Percentiles rank a stretch among this genome's conserved stretches.
These are phyloP conservation scores for Lactuca sativa DNA, from an alignment of 129 eudicot genomes.

Conservation along the genomic window DNA sequence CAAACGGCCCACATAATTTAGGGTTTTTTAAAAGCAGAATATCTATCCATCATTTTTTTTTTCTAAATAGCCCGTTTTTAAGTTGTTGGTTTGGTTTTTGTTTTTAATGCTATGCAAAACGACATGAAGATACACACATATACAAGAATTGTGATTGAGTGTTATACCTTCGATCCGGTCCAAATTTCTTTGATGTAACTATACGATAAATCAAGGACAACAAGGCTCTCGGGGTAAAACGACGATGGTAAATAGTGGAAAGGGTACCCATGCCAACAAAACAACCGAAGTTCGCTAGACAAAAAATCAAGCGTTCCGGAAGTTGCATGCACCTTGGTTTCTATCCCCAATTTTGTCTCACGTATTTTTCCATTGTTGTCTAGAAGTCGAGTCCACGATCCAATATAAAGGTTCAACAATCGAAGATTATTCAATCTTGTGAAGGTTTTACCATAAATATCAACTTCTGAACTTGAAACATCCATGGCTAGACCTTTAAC, in stretches of 20 bases:
- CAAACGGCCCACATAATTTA: no score
- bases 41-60: no score
- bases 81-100: no score
- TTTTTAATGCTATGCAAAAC: neutral
- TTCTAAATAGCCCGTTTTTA: no score
- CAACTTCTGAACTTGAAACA: slow-evolving; percentile 4
- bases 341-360: slow-evolving; percentile 22
- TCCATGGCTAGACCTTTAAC: slow-evolving; percentile 33
- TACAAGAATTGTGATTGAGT: neutral
- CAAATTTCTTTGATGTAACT: slow-evolving; percentile 35
- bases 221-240: slow-evolving; percentile 27
- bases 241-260: slow-evolving; percentile 21
- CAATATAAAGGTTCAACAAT: slow-evolving; percentile 19
- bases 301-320: slow-evolving; percentile 28
- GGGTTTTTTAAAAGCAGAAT: neutral
- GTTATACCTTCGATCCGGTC: slow-evolving; percentile 39
- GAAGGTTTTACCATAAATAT: slow-evolving; percentile 22
- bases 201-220: slow-evolving; percentile 34
- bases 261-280: slow-evolving; percentile 48
- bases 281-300: slow-evolving; percentile 32
- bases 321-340: slow-evolving; percentile 32
- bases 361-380: slow-evolving; percentile 12
- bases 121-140: neutral
- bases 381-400: slow-evolving; percentile 17
- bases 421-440: slow-evolving; percentile 28